These are phyloP conservation scores for Cordyceps cateniannulata DNA, from an alignment of 2,329 filamentous ascomycete genomes.

Conservation along the genomic window DNA sequence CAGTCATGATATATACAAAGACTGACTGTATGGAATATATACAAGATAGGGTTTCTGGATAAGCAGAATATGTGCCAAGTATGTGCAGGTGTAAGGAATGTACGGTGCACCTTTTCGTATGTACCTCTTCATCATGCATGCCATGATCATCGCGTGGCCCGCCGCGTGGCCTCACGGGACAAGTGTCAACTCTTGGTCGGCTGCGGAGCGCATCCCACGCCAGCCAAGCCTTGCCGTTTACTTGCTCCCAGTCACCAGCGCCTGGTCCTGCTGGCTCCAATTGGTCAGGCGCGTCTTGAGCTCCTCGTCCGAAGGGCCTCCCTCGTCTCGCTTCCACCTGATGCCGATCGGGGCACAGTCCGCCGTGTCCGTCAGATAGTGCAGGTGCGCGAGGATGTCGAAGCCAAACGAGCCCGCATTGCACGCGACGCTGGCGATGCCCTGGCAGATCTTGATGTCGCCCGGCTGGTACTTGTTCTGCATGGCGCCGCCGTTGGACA, in stretches of 20 bases:
- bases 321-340: conserved; percentile 20
- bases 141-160: not conserved
- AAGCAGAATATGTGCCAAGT: not conserved
- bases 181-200: not conserved
- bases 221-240: not conserved
- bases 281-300: conserved; percentile 31
- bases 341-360: conserved; percentile 29
- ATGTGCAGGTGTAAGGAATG: not conserved
- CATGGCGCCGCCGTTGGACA: conserved; percentile 31
- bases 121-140: not conserved
- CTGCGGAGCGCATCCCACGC: not conserved
- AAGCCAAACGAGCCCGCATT: conserved; percentile 44
- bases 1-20: not conserved
- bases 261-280: conserved; percentile 29
- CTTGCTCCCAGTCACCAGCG: conserved; percentile 10
- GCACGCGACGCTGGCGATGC: conserved; percentile 40
- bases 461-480: conserved; percentile 30
- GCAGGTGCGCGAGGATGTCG: conserved; percentile 37
- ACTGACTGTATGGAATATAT: not conserved
- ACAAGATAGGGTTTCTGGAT: not conserved
- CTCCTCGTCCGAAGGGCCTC: conserved; percentile 27
- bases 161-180: too few relatives aligned
- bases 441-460: conserved; percentile 42
- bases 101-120: not conserved
- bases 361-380: conserved; percentile 41